Percentiles rank a stretch among this genome's conserved stretches.
These are phyloP conservation scores for Cutaneotrichosporon spelunceum DNA, from an alignment of 1,284 basidiomycete species.

Conservation along the genomic window DNA sequence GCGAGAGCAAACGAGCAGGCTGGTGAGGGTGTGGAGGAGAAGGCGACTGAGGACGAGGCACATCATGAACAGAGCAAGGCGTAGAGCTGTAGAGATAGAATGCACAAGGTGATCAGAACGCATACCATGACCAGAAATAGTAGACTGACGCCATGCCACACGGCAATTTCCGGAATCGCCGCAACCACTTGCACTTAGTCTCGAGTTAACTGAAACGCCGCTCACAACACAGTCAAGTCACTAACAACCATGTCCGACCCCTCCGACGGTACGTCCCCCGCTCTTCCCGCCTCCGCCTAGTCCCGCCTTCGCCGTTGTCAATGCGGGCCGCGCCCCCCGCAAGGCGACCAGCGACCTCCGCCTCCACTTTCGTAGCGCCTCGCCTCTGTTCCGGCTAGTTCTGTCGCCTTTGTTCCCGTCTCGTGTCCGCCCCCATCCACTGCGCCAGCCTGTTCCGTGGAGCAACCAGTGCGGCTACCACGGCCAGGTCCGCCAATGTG, in stretches of 20 bases:
- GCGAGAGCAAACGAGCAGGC: background rate
- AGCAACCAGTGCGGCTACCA: background rate
- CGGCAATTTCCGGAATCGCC: conserved; percentile 4
- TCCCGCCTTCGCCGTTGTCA: background rate
- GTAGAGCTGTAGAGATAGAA: background rate
- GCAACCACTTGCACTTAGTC: background rate
- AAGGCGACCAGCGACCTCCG: background rate
- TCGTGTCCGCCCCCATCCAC: background rate
- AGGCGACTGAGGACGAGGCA: background rate
- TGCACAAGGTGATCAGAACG: background rate
- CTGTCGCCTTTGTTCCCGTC: conserved; percentile 5
- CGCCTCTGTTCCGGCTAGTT: conserved; percentile 3
- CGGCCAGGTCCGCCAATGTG: background rate
- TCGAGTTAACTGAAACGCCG: background rate
- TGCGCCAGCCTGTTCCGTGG: background rate
- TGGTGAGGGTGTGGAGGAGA: background rate
- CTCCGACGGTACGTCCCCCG: conserved; percentile 49
- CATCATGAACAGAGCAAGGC: background rate
- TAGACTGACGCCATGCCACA: background rate
- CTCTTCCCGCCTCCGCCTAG: conserved; percentile 7
- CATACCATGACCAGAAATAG: no score
- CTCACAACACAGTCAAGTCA: background rate
- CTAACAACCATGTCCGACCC: conserved; percentile 47
- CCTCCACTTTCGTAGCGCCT: conserved; percentile 4
- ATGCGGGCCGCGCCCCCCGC: background rate